Evolutionary conservation across 345 rosid species (phyloP), one percentile per base, ranked within the genome.

Genomic region (Sonneratia alba): DNA sequence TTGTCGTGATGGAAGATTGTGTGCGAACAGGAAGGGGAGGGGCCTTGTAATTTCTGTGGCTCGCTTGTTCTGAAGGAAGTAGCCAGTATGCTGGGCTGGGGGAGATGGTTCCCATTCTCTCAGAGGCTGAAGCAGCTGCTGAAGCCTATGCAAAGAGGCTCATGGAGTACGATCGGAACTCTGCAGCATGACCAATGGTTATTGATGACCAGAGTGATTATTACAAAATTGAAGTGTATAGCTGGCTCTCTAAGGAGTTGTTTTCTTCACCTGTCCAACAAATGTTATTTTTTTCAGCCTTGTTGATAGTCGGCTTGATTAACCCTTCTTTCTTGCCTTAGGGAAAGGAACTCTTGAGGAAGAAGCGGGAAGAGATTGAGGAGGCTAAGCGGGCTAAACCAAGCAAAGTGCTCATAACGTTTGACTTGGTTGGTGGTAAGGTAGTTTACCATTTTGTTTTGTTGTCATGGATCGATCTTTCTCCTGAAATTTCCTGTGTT

Each of bases 121-220:
- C 97, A 62, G 92, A 90, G 77, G 82, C 97, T 75, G 97, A 95
- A 80, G 91, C 71, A 12, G 89, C 86, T 2, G 97, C 97, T 67
- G 97, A 89, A 83, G 97, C 96, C 70, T 92, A 83, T 79, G 86
- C 97, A 6, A 95, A 89, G 80, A 84, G 97, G 81, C 93, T 95
- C 55, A 91, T 92, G 55, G 99, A 92, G 11, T 95, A 92, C 70
- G 97, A 95, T 78, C 84, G 91, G 66, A 87, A 95, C 70, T 73
- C 99, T 16, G 97, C 99, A 0, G 96, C 96, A 0, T 93, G 99
- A 68, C 92, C 99, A 13, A 87, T 90, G 5, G 97, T 90, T 72
- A 92, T 92, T 70, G 99, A 95, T 79, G 99, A 95, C 79, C 99
- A 95, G 73, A 92, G 97, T 74, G 97, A 92, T 78, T 92, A 95